Base-by-base conservation (phyloP, 768 basidiomycete species). In the Xanthoconium stramineum region DNA sequence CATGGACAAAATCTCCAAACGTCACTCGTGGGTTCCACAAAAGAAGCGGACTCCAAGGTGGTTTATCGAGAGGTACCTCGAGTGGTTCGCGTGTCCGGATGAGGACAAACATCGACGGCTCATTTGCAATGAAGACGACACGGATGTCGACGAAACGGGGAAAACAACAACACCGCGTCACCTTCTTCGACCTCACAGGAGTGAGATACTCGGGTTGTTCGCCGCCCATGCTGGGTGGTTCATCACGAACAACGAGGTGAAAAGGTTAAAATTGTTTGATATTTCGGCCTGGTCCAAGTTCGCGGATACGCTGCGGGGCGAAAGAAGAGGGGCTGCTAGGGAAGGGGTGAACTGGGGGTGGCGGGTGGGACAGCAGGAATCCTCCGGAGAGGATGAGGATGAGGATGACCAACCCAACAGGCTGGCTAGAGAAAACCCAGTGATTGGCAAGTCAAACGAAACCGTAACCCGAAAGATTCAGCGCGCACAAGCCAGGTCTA, bases 201-300 rank as follows among this genome's bases (percentile, higher is more conserved):
- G 82, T 35, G 81, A 85, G 63, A 65, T 86, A n/a, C 65, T 73
- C 36, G 74, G 76, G 12, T 56, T 75, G 2, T 80, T 86, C 56
- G 84, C 83, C 12, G 72, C 76, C 11, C 83, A 87, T 10, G 77
- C 78, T 0, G 79, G 78, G 36, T 88, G 85, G 86, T 61, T 88
- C 9, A 65, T 84, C 37, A 76, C 80, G 12, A 75, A 84, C 48
- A 80, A 80, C 35, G 72, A 60, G 11, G 55, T 69, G 36, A 58
- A 52, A 37, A 61, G 65, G 28, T 52, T 59, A 17, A 67, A 65
- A 42, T 53, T 78, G 19, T 52, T 88, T 8, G 71, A 84, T 51
- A 58, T 82, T 6, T 47, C 57, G 0, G 62, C 72, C 15, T 88
- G 85, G 86, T 63, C 74, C 36, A 36, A 33, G 7, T 87, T 84